Conservation (phyloP, 148 eudicot genomes). For the Linanthus parryae region DNA sequence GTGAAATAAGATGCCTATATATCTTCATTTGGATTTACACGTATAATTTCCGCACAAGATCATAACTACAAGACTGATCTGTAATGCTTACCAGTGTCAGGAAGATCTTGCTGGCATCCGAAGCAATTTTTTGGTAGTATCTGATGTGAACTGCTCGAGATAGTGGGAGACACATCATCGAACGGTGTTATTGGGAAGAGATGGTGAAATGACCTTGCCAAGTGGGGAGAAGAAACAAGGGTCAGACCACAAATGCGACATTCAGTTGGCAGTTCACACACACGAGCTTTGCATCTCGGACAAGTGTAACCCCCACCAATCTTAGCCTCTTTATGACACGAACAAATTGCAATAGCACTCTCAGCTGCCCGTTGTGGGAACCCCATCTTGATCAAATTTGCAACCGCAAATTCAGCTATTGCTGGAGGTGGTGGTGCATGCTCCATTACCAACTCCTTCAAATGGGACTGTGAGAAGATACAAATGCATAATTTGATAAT, state of each 20-base stretch:
- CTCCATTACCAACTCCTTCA: slow-evolving; percentile 82
- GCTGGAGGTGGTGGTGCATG: slow-evolving; percentile 99
- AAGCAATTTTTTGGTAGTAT: slow-evolving; percentile 53
- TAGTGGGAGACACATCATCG: slow-evolving; percentile 58
- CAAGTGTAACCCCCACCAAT: slow-evolving; percentile 94
- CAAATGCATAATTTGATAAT: neutral
- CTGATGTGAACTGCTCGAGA: slow-evolving; percentile 7
- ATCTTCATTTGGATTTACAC: no score
- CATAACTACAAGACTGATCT: no score
- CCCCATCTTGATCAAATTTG: slow-evolving; percentile 94
- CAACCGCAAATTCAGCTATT: slow-evolving; percentile 87
- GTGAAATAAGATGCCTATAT: no score
- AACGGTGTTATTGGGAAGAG: slow-evolving; percentile 86
- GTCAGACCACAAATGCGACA: slow-evolving; percentile 94
- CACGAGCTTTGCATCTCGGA: slow-evolving; percentile 95
- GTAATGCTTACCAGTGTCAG: slow-evolving; percentile 51
- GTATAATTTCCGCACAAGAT: no score
- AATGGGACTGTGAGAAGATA: slow-evolving; percentile 53
- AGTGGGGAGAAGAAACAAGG: slow-evolving; percentile 96
- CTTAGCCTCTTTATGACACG: slow-evolving; percentile 94
- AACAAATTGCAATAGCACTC: slow-evolving; percentile 82
- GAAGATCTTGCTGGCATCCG: slow-evolving; percentile 81
- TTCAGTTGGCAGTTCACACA: slow-evolving; percentile 88
- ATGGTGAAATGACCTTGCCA: slow-evolving; percentile 95
- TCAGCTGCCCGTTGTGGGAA: slow-evolving; percentile 96